Evolutionary conservation across 148 eudicot species (phyloP).

Genomic region (Gaultheria prostrata): DNA sequence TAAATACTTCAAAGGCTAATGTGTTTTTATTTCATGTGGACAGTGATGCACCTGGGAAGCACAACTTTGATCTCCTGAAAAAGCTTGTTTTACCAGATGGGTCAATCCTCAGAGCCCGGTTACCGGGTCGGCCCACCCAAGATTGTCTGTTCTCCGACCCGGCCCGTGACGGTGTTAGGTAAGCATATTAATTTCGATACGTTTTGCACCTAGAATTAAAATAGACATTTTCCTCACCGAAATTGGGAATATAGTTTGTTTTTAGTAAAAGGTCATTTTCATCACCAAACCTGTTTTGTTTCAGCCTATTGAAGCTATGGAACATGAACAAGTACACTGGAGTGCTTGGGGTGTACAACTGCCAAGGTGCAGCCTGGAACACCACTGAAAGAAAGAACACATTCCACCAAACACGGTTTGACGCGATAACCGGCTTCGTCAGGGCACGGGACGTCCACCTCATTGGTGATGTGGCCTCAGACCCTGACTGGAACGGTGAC

Average conservation of each 20-base stretch:
- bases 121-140: slow-evolving; percentile 82
- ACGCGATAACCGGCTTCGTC: slow-evolving; percentile 53
- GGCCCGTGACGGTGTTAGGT: slow-evolving; percentile 74
- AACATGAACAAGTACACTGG: slow-evolving; percentile 97
- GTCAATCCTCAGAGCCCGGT: slow-evolving; percentile 64
- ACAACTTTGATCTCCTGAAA: slow-evolving; percentile 72
- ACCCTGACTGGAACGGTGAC: slow-evolving; percentile 56
- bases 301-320: slow-evolving; percentile 93
- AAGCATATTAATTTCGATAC: not conserved
- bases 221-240: not conserved
- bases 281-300: slow-evolving; percentile 12
- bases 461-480: slow-evolving; percentile 57
- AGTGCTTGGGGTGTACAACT: slow-evolving; percentile 88
- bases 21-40: slow-evolving; percentile 1
- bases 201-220: not conserved
- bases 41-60: slow-evolving; percentile 93
- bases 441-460: slow-evolving; percentile 67
- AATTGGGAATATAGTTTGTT: not conserved
- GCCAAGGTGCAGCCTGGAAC: slow-evolving; percentile 99
- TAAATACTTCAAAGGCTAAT: not conserved
- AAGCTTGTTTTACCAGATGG: slow-evolving; percentile 91
- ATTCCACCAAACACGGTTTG: slow-evolving; percentile 55
- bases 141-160: slow-evolving; percentile 88
- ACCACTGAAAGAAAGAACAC: slow-evolving; percentile 59
- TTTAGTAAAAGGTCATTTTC: not conserved